These are phyloP conservation scores for Sporothrix brunneoviolacea DNA, from an alignment of 2,329 filamentous ascomycete genomes.

Conservation along the genomic window DNA sequence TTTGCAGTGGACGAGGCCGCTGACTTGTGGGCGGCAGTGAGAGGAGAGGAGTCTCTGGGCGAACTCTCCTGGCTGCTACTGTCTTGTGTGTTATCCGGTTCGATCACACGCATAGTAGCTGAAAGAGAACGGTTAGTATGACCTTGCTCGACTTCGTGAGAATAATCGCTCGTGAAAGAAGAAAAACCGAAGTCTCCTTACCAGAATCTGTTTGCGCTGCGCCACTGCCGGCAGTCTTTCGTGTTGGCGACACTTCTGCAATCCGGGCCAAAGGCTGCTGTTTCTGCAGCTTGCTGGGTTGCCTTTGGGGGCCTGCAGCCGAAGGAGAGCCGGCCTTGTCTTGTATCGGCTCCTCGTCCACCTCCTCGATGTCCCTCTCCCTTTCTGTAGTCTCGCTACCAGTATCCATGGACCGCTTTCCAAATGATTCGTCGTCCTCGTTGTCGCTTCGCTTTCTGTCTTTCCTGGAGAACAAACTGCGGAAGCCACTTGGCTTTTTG, in stretches of 20 bases:
- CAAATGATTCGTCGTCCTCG: conserved; percentile 54
- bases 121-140: not conserved
- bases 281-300: conserved; percentile 66
- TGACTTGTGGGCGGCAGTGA: conserved; percentile 33
- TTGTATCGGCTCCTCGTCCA: conserved; percentile 39
- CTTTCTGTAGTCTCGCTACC: conserved; percentile 21
- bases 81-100: conserved; percentile 40
- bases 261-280: conserved; percentile 40
- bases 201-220: not conserved
- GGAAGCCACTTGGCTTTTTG: conserved; percentile 50
- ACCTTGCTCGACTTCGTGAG: not conserved
- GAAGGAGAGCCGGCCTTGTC: conserved; percentile 30
- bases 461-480: conserved; percentile 57
- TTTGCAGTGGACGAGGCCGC: conserved; percentile 32
- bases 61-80: conserved; percentile 20
- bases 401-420: conserved; percentile 57
- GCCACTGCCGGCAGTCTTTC: conserved; percentile 28
- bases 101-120: conserved; percentile 53
- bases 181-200: not conserved
- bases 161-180: not conserved
- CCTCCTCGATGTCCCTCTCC: conserved; percentile 38
- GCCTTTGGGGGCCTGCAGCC: conserved; percentile 40
- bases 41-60: conserved; percentile 23
- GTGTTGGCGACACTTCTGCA: conserved; percentile 31
- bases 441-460: conserved; percentile 52